Evolutionary conservation across 2,329 filamentous ascomycete genomes (phyloP).

Genomic region (Alternaria sp.): DNA sequence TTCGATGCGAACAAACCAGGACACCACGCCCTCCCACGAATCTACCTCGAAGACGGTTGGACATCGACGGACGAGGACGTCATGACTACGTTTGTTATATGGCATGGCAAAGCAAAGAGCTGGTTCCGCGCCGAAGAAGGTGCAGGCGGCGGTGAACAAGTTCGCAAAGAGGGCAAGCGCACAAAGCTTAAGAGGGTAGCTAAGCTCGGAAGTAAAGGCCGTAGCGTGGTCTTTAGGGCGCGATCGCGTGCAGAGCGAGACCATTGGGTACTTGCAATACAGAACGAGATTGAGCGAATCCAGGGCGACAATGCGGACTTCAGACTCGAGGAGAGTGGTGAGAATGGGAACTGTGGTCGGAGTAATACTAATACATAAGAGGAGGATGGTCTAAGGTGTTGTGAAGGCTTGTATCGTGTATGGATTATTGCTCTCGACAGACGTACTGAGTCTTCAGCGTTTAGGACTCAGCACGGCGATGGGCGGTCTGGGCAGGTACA

Average conservation of each 20-base stretch:
- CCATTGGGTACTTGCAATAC: constrained; percentile 70
- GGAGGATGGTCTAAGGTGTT: background rate
- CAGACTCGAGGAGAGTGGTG: constrained; percentile 38
- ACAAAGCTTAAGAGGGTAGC: constrained; percentile 65
- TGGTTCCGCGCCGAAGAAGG: constrained; percentile 57
- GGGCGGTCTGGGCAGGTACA: background rate
- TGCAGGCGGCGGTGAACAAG: constrained; percentile 36
- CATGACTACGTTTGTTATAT: constrained; percentile 72
- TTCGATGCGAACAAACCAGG: constrained; percentile 69
- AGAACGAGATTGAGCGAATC: constrained; percentile 69
- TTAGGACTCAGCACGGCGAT: background rate
- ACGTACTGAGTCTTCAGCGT: background rate
- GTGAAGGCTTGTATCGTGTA: background rate
- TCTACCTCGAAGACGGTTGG: constrained; percentile 67
- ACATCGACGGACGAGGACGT: constrained; percentile 68
- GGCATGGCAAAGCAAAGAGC: constrained; percentile 64
- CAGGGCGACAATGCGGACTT: constrained; percentile 57
- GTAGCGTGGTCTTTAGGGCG: constrained; percentile 70
- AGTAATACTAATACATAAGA: background rate
- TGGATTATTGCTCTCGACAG: background rate
- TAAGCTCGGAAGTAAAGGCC: constrained; percentile 65
- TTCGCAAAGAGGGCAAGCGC: constrained; percentile 49
- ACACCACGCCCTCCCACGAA: constrained; percentile 63
- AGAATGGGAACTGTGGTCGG: background rate
- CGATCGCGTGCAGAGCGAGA: constrained; percentile 69